Base-by-base conservation (phyloP, 768 basidiomycete species). In the Porpolomopsis calyptriformis region DNA sequence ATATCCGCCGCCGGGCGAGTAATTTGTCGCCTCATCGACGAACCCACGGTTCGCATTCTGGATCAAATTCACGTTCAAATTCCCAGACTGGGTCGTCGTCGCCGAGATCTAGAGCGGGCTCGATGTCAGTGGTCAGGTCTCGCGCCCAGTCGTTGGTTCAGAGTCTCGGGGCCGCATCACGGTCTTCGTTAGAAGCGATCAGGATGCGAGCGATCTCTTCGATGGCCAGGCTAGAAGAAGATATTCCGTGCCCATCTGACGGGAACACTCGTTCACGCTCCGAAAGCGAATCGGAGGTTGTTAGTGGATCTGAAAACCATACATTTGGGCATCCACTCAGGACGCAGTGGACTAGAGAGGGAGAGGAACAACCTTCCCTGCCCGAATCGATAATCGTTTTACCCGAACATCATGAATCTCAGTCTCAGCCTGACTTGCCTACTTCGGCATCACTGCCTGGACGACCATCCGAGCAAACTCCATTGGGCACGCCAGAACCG, bases 131-230 rank as follows among this genome's bases (percentile, higher is more conserved):
- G 27, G 73, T 77, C 33, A 73, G 85, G n/a, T 76, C 76, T 26
- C 67, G 80, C 4, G 66, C 82, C 3, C 80, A 83, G 57, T 80
- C 78, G 3, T 56, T 86, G 46, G 74, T 87, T 48, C 80, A 83
- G 49, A 71, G 72, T 42, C 66, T 85, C 9, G 72, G 73, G 1
- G 72, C 74, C 3, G 80, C 80, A 0, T 80, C 78, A 6, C 66
- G 73, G 29, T 76, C 76, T 0, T 81, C 78, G 23, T 54, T 82
- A 31, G 79, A 80, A 25, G 67, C 76, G 10, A 75, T 78, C 14
- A 69, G 76, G 33, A 69, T 72, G 20, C 71, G 80, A 16, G 69
- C 80, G 26, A 77, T 80, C 52, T 81, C 80, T n/a, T 77, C 77
- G n/a, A 76, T 78, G 71, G 77, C 74, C 4, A 64, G 81, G 47